Conservation (phyloP, 768 basidiomycete species). For the Boletus speciosus region DNA sequence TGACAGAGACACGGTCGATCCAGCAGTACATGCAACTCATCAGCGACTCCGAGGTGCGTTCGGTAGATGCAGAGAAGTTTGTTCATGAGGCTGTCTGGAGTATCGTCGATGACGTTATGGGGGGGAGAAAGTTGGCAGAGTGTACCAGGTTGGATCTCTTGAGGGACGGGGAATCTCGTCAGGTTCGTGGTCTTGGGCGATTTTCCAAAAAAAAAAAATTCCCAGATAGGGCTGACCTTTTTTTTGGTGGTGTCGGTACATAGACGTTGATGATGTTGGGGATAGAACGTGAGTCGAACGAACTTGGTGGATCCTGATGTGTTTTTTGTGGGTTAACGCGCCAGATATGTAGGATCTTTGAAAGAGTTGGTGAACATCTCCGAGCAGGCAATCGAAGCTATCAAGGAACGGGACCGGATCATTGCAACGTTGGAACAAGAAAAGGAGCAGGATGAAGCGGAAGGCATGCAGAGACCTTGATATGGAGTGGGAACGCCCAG, state of each 20-base stretch:
- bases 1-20: conserved; percentile 37
- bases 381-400: conserved; percentile 30
- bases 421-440: conserved; percentile 8
- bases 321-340: not conserved
- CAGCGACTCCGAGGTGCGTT: conserved; percentile 8
- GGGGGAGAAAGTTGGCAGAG: conserved; percentile 31
- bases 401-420: conserved; percentile 31
- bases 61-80: conserved; percentile 1
- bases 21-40: conserved; percentile 41
- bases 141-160: conserved; percentile 39
- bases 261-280: conserved; percentile 44
- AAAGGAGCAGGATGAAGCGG: conserved; percentile 3
- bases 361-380: conserved; percentile 32
- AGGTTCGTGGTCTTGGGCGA: conserved; percentile 28
- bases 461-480: not conserved
- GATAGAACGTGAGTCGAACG: conserved; percentile 41
- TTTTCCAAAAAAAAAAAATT: not conserved
- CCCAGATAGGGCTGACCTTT: not conserved
- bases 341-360: conserved; percentile 28
- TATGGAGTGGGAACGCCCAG: no score
- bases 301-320: not conserved
- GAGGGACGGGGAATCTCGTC: conserved; percentile 40
- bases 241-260: not conserved
- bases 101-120: conserved; percentile 41
- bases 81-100: conserved; percentile 25